A percentile compares a stretch with the other conserved stretches of the same genome.
Conservation (phyloP, 2,329 filamentous ascomycete genomes). For the Chaetomiaceae sp. region DNA sequence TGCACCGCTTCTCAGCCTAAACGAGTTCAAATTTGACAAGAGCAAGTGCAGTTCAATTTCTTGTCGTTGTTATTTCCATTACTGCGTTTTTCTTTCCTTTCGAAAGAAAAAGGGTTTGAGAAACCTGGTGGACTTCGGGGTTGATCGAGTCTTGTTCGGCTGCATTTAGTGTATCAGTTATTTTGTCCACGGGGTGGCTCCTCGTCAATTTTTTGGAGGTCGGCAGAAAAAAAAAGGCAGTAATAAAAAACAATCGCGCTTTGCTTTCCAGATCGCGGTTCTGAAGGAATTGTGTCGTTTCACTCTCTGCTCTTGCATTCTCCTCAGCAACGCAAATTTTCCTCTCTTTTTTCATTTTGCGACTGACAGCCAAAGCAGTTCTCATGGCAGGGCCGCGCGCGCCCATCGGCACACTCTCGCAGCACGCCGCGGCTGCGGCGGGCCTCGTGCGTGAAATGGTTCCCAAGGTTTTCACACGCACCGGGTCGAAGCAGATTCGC, state of each 20-base stretch:
- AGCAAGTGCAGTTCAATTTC: no score
- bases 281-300: not conserved
- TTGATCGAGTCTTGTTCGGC: no score
- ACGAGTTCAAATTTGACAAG: no score
- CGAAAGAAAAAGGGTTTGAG: no score
- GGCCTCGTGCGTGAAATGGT: conserved; percentile 23
- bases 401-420: conserved; percentile 30
- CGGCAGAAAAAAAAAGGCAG: not conserved
- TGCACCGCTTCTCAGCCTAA: no score
- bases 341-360: not conserved
- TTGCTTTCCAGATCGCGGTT: not conserved
- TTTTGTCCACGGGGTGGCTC: no score
- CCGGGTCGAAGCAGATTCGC: conserved; percentile 12
- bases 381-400: conserved; percentile 30
- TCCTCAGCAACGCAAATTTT: not conserved
- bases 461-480: conserved; percentile 12
- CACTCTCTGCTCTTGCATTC: not conserved
- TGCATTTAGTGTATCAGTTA: no score
- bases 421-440: conserved; percentile 27
- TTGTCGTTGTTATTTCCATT: no score
- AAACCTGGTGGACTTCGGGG: no score
- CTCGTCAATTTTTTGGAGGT: conserved; percentile 12
- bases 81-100: no score
- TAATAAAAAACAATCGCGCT: not conserved
- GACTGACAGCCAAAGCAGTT: conserved; percentile 7